These are phyloP conservation scores for Quillaja saponaria DNA, from an alignment of 306 rosid genomes.

Conservation along the genomic window DNA sequence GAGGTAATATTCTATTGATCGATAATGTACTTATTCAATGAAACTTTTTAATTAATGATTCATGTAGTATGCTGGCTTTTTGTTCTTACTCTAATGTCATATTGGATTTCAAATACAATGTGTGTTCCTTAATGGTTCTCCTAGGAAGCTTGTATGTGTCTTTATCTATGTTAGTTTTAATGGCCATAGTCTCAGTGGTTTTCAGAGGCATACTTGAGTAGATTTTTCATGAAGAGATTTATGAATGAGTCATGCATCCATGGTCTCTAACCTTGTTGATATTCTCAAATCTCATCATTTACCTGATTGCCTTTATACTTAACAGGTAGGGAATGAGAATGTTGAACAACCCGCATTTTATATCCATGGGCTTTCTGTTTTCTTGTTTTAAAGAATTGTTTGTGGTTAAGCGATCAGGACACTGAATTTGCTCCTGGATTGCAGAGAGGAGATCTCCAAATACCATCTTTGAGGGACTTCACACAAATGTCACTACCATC, in stretches of 20 bases:
- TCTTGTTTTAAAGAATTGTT: background rate
- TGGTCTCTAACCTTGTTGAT: slow-evolving; percentile 2
- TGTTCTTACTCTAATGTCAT: too few relatives aligned
- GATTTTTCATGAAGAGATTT: slow-evolving; percentile 5
- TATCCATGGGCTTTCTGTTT: background rate
- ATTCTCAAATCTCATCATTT: slow-evolving; percentile 2
- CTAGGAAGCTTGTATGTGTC: too few relatives aligned
- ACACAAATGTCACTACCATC: background rate
- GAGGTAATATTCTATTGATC: slow-evolving; percentile 38
- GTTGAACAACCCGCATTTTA: slow-evolving; percentile 5
- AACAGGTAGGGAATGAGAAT: background rate
- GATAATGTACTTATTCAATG: too few relatives aligned
- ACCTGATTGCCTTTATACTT: slow-evolving; percentile 13
- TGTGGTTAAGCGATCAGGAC: background rate
- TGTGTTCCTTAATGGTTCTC: too few relatives aligned
- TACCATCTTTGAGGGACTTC: too few relatives aligned
- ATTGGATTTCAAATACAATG: too few relatives aligned
- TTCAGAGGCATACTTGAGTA: background rate
- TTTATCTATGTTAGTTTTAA: too few relatives aligned
- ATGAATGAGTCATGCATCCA: slow-evolving; percentile 3
- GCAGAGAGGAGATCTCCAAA: slow-evolving; percentile 29
- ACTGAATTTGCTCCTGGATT: slow-evolving; percentile 25
- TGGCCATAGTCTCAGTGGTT: background rate
- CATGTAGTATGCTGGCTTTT: too few relatives aligned
- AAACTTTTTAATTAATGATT: too few relatives aligned